Conservation (phyloP, 2,329 filamentous ascomycete species). For the Fusarium abutilonis region DNA sequence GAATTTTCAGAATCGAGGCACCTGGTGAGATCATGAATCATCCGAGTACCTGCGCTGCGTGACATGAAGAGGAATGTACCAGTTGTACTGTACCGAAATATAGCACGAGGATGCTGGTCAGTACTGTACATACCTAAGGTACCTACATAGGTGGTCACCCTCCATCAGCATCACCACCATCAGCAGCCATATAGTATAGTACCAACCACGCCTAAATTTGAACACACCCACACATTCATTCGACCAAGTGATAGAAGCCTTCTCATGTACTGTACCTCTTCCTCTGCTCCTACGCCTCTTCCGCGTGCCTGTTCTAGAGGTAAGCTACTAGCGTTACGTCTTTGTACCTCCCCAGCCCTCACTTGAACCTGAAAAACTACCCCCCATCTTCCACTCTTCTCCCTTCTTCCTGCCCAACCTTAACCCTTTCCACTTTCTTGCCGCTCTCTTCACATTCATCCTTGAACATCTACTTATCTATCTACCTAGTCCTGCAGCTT, state of each 20-base stretch:
- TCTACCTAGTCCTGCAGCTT: conserved; percentile 13
- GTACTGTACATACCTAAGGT: no score
- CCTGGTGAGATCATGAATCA: conserved; percentile 21
- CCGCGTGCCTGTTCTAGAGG: conserved; percentile 25
- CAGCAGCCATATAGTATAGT: background rate
- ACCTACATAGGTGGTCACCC: conserved; percentile 3
- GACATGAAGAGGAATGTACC: conserved; percentile 7
- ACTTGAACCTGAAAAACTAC: conserved; percentile 20
- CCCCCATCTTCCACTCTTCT: conserved; percentile 13
- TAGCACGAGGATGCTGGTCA: background rate
- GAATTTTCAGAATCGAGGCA: conserved; percentile 2
- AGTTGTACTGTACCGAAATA: background rate
- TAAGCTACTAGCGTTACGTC: conserved; percentile 7
- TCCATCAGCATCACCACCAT: conserved; percentile 9
- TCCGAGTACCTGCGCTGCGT: conserved; percentile 7
- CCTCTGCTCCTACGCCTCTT: conserved; percentile 19
- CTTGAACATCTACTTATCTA: conserved; percentile 5
- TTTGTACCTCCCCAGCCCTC: conserved; percentile 28
- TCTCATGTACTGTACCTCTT: conserved; percentile 4
- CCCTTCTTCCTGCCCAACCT: conserved; percentile 30
- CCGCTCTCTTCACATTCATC: conserved; percentile 10
- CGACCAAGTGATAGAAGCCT: conserved; percentile 23
- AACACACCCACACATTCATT: conserved; percentile 32
- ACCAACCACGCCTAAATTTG: conserved; percentile 20
- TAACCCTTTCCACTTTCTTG: conserved; percentile 22